A percentile compares a stretch with the other conserved stretches of the same genome.
Evolutionary conservation across 805 yeast species (phyloP).

Genomic region (Ogataea glucozyma): DNA sequence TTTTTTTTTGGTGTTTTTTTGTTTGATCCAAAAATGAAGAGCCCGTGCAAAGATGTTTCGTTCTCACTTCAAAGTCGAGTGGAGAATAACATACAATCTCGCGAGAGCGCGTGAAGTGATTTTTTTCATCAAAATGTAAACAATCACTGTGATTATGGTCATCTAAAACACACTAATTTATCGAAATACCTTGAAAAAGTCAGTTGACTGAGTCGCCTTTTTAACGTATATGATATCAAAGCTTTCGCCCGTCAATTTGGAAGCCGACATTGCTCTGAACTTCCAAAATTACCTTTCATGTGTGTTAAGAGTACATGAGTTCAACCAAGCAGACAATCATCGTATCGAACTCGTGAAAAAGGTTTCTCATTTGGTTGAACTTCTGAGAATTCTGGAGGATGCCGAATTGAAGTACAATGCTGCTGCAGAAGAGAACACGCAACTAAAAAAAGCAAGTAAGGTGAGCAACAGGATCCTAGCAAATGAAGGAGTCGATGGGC

Average conservation of each 20-base stretch:
- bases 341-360: constrained; percentile 14
- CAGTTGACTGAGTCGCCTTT: too few relatives aligned
- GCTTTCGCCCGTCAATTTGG: too few relatives aligned
- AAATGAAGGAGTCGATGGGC: not conserved
- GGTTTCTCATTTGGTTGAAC: constrained; percentile 14
- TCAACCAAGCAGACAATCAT: constrained; percentile 9
- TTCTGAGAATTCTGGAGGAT: constrained; percentile 6
- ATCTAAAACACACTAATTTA: too few relatives aligned
- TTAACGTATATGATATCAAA: too few relatives aligned
- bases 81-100: too few relatives aligned
- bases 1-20: constrained; percentile 10
- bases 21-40: too few relatives aligned
- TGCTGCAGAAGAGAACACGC: constrained; percentile 7
- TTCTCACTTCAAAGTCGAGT: too few relatives aligned
- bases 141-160: too few relatives aligned
- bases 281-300: constrained; percentile 6
- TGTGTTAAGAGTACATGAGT: constrained; percentile 5
- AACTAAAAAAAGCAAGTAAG: constrained; percentile 5
- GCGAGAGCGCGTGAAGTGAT: too few relatives aligned
- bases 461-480: not conserved
- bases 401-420: constrained; percentile 2
- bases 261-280: constrained; percentile 1
- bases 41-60: too few relatives aligned
- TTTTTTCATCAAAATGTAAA: too few relatives aligned
- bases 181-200: too few relatives aligned